Conservation (phyloP, 2,329 filamentous ascomycete species). For the Cadophora malorum region DNA sequence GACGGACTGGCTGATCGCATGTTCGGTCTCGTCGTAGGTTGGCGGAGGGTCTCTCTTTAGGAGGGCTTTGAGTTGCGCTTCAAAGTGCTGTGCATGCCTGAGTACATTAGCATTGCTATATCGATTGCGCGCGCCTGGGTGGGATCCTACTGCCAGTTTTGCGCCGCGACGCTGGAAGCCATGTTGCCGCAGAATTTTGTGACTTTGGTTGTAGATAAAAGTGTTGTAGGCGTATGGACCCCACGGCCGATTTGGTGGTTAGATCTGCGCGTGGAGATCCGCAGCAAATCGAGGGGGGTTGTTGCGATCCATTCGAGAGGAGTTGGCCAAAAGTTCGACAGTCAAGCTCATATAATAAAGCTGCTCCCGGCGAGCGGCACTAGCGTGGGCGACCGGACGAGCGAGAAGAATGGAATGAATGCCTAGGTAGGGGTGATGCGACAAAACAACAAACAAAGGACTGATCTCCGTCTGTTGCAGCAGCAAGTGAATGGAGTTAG, state of each 20-base stretch:
- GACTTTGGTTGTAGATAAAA: background rate
- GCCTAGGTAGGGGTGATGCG: background rate
- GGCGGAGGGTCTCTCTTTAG: slow-evolving; percentile 53
- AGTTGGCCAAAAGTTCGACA: slow-evolving; percentile 22
- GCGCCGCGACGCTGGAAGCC: slow-evolving; percentile 49
- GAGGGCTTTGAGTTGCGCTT: slow-evolving; percentile 55
- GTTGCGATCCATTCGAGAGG: slow-evolving; percentile 41
- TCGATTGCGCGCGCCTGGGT: slow-evolving; percentile 12
- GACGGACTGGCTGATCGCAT: slow-evolving; percentile 43
- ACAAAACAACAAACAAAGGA: slow-evolving; percentile 19
- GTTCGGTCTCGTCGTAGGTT: slow-evolving; percentile 54
- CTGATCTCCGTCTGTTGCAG: background rate
- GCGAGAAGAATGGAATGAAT: slow-evolving; percentile 8
- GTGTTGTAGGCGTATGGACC: slow-evolving; percentile 43
- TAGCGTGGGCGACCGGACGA: slow-evolving; percentile 15
- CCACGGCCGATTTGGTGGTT: slow-evolving; percentile 61
- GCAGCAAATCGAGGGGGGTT: slow-evolving; percentile 40
- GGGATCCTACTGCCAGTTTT: slow-evolving; percentile 58
- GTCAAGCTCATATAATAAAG: slow-evolving; percentile 17
- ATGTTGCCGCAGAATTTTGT: slow-evolving; percentile 27
- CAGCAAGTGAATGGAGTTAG: slow-evolving; percentile 5
- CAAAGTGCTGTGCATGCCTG: slow-evolving; percentile 52
- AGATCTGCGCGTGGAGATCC: slow-evolving; percentile 59
- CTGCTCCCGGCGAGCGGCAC: slow-evolving; percentile 26
- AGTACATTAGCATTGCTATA: slow-evolving; percentile 30